Conservation (phyloP, 2,329 filamentous ascomycete species). For the Neurospora sp. region DNA sequence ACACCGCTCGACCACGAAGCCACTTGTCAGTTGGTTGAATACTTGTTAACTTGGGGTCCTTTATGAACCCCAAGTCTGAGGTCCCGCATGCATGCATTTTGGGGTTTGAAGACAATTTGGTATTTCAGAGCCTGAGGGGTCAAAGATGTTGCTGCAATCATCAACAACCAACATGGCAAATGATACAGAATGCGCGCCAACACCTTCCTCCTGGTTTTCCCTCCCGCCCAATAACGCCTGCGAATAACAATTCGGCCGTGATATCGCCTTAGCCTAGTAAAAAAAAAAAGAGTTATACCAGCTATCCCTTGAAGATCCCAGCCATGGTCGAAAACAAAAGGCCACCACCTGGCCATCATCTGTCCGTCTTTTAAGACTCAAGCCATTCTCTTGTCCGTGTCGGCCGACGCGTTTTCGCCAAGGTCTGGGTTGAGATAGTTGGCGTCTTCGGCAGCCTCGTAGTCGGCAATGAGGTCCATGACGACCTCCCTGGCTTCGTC, state of each 20-base stretch:
- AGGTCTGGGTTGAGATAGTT: conserved; percentile 76
- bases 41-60: not conserved
- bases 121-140: not conserved
- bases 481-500: conserved; percentile 91
- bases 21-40: not conserved
- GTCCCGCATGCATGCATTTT: not conserved
- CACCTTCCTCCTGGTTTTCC: not conserved
- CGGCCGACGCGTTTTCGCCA: conserved; percentile 42
- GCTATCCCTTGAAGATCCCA: not conserved
- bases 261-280: not conserved
- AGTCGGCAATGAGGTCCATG: conserved; percentile 82
- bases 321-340: not conserved
- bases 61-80: not conserved
- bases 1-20: not conserved
- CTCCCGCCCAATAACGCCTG: not conserved
- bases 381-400: conserved; percentile 39
- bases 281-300: not conserved
- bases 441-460: conserved; percentile 85
- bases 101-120: not conserved
- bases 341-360: not conserved
- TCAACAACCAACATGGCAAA: not conserved
- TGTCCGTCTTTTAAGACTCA: conserved; percentile 3
- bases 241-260: not conserved
- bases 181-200: not conserved
- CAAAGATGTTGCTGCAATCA: not conserved